Base-by-base conservation (phyloP, 2,329 filamentous ascomycete species). In the Dactylonectria macrodidyma region DNA sequence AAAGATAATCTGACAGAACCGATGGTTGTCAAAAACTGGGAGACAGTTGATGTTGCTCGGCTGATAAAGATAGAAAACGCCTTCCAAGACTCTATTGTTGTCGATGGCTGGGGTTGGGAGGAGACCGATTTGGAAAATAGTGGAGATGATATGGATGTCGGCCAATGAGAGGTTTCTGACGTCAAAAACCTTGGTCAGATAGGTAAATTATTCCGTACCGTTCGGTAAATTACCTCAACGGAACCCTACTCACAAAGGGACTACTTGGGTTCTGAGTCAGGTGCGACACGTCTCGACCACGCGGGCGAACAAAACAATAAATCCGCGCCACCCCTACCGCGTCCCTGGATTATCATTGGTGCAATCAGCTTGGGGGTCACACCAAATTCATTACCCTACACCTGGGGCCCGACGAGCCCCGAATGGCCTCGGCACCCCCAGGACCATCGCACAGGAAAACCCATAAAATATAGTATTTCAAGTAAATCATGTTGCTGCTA, bases 401-500 rank as follows among this genome's bases (percentile, higher is more conserved):
- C 11, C 47, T 14, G 11, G 47, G 47, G 22, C 47, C 26, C 26
- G 26, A 30, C 26, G 26, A 30, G 26, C 26, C 26, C n/a, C 26
- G 47, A 51, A 51, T 26, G 14, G n/a, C 19, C 47, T 51, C 47
- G 24, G 22, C 19, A 24, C 19, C 33, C 19, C 7, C 24, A 51
- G 22, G 47, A 22, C 47, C 22, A 22, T 26, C 22, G 22, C 47
- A 51, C 14, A 30, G 47, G 47, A 24, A 51, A 26, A 51, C 8
- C n/a, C 22, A 51, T 51, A 51, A 51, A 24, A 41, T 51, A 19
- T 26, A 26, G 47, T 51, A 51, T 51, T 51, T 51, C 47, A 51
- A 51, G 47, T 51, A 51, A 51, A 26, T 51, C 47, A 51, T 30
- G 47, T 51, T 51, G 19, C 19, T 19, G 19, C 19, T 19, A 19